Conservation (phyloP, 805 yeast species). For the Yarrowia sp. region DNA sequence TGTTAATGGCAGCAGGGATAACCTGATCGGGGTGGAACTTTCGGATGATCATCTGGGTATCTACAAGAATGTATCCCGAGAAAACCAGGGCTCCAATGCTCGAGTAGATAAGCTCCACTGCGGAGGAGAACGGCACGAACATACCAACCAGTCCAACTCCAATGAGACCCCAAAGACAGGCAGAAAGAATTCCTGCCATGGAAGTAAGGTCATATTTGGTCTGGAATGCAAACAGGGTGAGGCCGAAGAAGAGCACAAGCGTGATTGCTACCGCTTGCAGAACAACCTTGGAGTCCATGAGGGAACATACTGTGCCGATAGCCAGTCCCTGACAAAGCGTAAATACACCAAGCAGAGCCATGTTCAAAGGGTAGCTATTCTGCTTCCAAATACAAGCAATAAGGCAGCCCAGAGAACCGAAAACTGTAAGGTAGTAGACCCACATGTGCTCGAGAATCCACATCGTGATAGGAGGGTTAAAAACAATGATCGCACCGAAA, state of each 20-base stretch:
- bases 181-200: constrained; percentile 65
- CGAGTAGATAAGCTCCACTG: constrained; percentile 70
- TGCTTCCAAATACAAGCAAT: constrained; percentile 69
- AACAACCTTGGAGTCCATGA: constrained; percentile 67
- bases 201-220: constrained; percentile 75
- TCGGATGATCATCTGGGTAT: constrained; percentile 81
- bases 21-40: constrained; percentile 83
- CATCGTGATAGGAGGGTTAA: constrained; percentile 54
- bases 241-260: constrained; percentile 71
- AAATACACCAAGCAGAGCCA: constrained; percentile 66
- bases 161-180: constrained; percentile 69
- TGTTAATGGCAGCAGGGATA: constrained; percentile 75
- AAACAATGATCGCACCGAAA: constrained; percentile 60
- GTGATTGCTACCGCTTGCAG: constrained; percentile 77
- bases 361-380: constrained; percentile 70
- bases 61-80: constrained; percentile 73
- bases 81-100: constrained; percentile 78
- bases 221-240: constrained; percentile 78
- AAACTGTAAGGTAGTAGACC: constrained; percentile 61
- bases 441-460: constrained; percentile 69
- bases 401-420: constrained; percentile 69
- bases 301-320: constrained; percentile 69
- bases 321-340: constrained; percentile 78
- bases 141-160: constrained; percentile 74
- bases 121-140: constrained; percentile 67